Percentiles rank a stretch among this genome's conserved stretches.
These are phyloP conservation scores for Cicer pinnatifidum DNA, from an alignment of 306 rosid species.

Conservation along the genomic window DNA sequence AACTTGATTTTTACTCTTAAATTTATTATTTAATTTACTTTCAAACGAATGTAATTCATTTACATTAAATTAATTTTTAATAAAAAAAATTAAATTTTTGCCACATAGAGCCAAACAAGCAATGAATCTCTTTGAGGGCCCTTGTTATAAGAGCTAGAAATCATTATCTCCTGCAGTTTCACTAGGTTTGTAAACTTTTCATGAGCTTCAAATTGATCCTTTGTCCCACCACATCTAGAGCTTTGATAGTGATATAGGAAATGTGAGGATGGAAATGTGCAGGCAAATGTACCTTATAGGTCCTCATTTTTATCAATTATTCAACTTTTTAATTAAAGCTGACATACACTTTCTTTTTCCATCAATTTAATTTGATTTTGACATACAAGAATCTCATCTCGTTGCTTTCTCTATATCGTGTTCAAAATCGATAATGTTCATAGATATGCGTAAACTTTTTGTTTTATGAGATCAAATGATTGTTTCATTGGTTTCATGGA, in stretches of 20 bases:
- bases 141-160: slow-evolving; percentile 26
- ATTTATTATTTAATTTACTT: too few relatives aligned
- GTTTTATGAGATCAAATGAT: too few relatives aligned
- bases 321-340: slow-evolving; percentile 56
- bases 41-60: too few relatives aligned
- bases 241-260: slow-evolving; percentile 47
- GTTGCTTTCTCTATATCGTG: slow-evolving; percentile 23
- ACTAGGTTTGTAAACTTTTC: slow-evolving; percentile 35
- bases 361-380: slow-evolving; percentile 39
- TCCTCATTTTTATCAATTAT: slow-evolving; percentile 47
- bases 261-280: slow-evolving; percentile 45
- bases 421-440: not conserved
- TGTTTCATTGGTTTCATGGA: too few relatives aligned
- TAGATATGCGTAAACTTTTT: too few relatives aligned
- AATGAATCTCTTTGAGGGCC: slow-evolving; percentile 11
- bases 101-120: too few relatives aligned
- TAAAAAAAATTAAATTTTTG: too few relatives aligned
- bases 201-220: slow-evolving; percentile 39
- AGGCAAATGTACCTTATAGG: slow-evolving; percentile 27
- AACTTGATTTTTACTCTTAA: too few relatives aligned
- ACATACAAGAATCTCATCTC: slow-evolving; percentile 21
- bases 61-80: too few relatives aligned
- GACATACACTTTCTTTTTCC: slow-evolving; percentile 41
- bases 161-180: slow-evolving; percentile 42
- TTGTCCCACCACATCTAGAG: slow-evolving; percentile 50